Percentiles rank a stretch among this genome's conserved stretches.
Conservation (phyloP, 2,329 filamentous ascomycete species). For the Apiospora arundinis region DNA sequence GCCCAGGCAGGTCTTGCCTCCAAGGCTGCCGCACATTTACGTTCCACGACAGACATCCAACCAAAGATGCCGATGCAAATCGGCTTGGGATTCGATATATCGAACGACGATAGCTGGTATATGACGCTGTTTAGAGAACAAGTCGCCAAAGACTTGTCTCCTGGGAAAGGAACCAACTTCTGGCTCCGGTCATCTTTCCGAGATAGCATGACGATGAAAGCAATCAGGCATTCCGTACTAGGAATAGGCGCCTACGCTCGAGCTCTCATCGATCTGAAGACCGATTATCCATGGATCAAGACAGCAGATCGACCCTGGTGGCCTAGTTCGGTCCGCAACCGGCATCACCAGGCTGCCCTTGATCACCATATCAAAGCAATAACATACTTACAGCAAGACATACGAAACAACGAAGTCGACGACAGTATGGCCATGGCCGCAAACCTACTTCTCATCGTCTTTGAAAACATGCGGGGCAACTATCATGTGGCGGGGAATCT, state of each 20-base stretch:
- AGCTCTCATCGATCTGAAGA: constrained; percentile 34
- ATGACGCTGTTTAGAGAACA: constrained; percentile 34
- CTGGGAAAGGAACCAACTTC: constrained; percentile 32
- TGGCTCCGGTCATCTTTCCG: constrained; percentile 34
- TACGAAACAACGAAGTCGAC: constrained; percentile 31
- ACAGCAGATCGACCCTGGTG: constrained; percentile 31
- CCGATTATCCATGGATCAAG: constrained; percentile 26
- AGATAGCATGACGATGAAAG: constrained; percentile 33
- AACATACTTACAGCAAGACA: constrained; percentile 32
- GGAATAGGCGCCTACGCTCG: constrained; percentile 37
- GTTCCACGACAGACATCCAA: background rate
- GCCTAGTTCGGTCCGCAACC: constrained; percentile 30
- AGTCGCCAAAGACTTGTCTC: constrained; percentile 33
- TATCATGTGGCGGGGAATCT: constrained; percentile 36
- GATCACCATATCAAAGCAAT: constrained; percentile 37
- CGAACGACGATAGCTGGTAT: constrained; percentile 35
- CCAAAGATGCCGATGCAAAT: constrained; percentile 24
- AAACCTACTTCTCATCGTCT: constrained; percentile 38
- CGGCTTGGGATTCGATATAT: constrained; percentile 29
- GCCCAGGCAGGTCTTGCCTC: background rate
- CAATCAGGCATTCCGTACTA: constrained; percentile 36
- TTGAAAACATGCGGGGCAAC: constrained; percentile 40
- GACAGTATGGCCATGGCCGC: constrained; percentile 34
- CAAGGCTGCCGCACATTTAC: background rate
- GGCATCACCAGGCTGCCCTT: constrained; percentile 36